These are phyloP conservation scores for Globisporangium okanoganense DNA, from an alignment of 352 stramenopile genomes.

Conservation along the genomic window DNA sequence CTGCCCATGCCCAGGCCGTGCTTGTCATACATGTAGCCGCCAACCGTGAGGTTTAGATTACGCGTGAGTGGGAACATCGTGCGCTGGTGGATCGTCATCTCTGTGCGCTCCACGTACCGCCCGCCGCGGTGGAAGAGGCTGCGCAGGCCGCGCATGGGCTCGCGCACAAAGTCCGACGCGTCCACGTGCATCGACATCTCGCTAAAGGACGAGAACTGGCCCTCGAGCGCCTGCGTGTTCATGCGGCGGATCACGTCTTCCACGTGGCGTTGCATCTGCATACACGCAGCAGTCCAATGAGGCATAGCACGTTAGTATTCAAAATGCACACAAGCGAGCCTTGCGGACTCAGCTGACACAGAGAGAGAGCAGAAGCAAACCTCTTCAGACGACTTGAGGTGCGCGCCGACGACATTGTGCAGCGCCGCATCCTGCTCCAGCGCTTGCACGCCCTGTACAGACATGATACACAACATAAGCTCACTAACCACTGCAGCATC, in stretches of 20 bases:
- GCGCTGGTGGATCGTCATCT: slow-evolving; percentile 82
- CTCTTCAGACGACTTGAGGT: slow-evolving; percentile 46
- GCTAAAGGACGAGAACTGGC: slow-evolving; percentile 75
- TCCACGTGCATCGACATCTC: slow-evolving; percentile 82
- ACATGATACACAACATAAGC: background rate
- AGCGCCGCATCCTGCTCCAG: slow-evolving; percentile 53
- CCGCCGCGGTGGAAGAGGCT: slow-evolving; percentile 42
- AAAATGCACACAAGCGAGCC: background rate
- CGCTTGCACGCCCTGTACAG: slow-evolving; percentile 40
- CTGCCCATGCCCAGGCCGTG: slow-evolving; percentile 63
- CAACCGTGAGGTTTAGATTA: slow-evolving; percentile 56
- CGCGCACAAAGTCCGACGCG: slow-evolving; percentile 64
- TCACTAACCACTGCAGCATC: background rate
- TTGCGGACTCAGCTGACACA: background rate
- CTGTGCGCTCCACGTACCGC: slow-evolving; percentile 51
- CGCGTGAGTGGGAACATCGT: slow-evolving; percentile 60
- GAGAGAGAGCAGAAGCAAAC: background rate
- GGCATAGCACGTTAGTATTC: background rate
- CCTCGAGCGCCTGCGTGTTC: slow-evolving; percentile 69
- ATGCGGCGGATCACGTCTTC: slow-evolving; percentile 52
- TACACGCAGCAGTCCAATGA: background rate
- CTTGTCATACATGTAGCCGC: slow-evolving; percentile 85
- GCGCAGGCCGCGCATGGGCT: slow-evolving; percentile 52
- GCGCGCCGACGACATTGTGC: slow-evolving; percentile 33
- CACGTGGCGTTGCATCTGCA: slow-evolving; percentile 45